Evolutionary conservation across 805 yeast species (phyloP), one percentile per base, ranked within the genome.

Genomic region (Kluyveromyces wickerhamii): DNA sequence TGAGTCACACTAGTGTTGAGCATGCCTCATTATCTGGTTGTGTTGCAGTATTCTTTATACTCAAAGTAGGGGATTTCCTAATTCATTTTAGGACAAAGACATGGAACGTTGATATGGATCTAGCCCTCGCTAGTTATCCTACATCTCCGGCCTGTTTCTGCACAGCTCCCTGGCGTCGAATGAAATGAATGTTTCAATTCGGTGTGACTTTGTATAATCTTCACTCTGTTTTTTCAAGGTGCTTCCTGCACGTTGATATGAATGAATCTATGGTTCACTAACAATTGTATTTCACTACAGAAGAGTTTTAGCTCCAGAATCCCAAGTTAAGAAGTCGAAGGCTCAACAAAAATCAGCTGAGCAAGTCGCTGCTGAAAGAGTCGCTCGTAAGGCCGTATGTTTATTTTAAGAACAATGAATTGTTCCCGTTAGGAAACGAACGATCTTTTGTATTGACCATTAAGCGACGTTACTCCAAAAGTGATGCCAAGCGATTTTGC

Each of bases 381-480:
- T 67, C 62, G 81, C 78, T 51, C 74, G 86, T 67, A 73, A 76
- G 69, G 77, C 76, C 60, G 94, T 83, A 81, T 67, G 94, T 82
- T 49, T 21, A 17, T 19, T 21, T 4, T 2, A 4, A 12, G 22
- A 26, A 15, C 4, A 9, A n/a, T n/a, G n/a, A n/a, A n/a, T n/a
- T n/a, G n/a, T n/a, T n/a, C n/a, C n/a, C n/a, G n/a, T n/a, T n/a
- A n/a, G n/a, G n/a, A n/a, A n/a, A n/a, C n/a, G n/a, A n/a, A n/a
- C n/a, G n/a, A n/a, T n/a, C n/a, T n/a, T n/a, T n/a, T n/a, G n/a
- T n/a, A n/a, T n/a, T n/a, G n/a, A n/a, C n/a, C n/a, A n/a, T n/a
- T n/a, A n/a, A n/a, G n/a, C n/a, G n/a, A n/a, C n/a, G n/a, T n/a
- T n/a, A n/a, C n/a, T n/a, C n/a, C n/a, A n/a, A n/a, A n/a, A n/a